A percentile compares a stretch with the other conserved stretches of the same genome.
Evolutionary conservation across 495 filamentous ascomycete genomes (phyloP).

Genomic region (Penicillium angulare): DNA sequence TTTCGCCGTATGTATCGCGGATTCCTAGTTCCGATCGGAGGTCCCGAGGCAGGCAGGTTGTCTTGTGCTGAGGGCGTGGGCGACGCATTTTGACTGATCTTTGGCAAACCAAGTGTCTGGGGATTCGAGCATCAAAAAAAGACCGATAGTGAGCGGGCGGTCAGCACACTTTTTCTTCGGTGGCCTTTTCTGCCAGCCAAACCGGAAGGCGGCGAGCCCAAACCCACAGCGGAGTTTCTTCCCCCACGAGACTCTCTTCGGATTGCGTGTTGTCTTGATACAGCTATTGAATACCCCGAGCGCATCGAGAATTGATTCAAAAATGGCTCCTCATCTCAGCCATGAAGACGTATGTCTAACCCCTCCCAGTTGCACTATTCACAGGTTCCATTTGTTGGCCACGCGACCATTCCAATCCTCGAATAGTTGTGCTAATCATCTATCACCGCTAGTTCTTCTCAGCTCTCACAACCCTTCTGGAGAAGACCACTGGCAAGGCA

Average conservation of each 20-base stretch:
- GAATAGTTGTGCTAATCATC: slow-evolving; percentile 12
- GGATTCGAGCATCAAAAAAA: not conserved
- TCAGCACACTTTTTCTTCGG: slow-evolving; percentile 26
- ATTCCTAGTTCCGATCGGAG: slow-evolving; percentile 60
- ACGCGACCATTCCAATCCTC: slow-evolving; percentile 7
- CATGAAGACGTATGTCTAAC: slow-evolving; percentile 66
- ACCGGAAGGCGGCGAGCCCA: slow-evolving; percentile 19
- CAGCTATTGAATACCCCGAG: no score
- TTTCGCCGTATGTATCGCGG: slow-evolving; percentile 38
- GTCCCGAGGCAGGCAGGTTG: slow-evolving; percentile 60
- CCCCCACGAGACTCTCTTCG: slow-evolving; percentile 16
- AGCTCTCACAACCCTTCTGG: slow-evolving; percentile 72
- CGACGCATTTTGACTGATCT: slow-evolving; percentile 33
- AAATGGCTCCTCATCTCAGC: slow-evolving; percentile 60
- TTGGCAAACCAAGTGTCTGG: not conserved
- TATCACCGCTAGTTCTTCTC: slow-evolving; percentile 72
- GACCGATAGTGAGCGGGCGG: slow-evolving; percentile 8
- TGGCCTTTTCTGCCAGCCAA: slow-evolving; percentile 20
- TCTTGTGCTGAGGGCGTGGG: slow-evolving; percentile 49
- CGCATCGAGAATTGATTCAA: no score
- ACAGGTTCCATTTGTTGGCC: slow-evolving; percentile 6
- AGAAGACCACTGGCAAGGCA: slow-evolving; percentile 60
- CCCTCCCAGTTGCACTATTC: not conserved
- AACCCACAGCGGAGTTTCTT: slow-evolving; percentile 28
- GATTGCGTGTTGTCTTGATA: slow-evolving; percentile 4